Evolutionary conservation across 306 rosid genomes (phyloP).

Genomic region (Albizia julibrissin): DNA sequence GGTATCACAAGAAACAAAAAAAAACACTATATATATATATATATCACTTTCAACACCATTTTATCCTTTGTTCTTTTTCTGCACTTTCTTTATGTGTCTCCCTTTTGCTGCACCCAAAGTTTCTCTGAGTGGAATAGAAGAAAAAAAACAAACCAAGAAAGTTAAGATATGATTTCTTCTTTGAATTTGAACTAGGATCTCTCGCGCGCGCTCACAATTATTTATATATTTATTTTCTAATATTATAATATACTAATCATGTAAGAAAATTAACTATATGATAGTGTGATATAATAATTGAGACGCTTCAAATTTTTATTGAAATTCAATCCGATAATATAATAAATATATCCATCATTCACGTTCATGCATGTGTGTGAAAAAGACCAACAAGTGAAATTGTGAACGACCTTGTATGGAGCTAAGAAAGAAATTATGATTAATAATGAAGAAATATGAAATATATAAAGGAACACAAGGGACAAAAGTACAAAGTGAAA

Average conservation of each 20-base stretch:
- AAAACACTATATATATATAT: too few relatives aligned
- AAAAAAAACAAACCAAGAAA: neutral
- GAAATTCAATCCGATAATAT: neutral
- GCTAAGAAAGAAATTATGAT: slow-evolving; percentile 43
- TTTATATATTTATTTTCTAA: neutral
- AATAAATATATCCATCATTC: neutral
- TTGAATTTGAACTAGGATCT: neutral
- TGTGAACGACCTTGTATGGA: slow-evolving; percentile 21
- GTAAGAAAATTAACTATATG: neutral
- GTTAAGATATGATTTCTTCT: neutral
- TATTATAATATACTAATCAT: too few relatives aligned
- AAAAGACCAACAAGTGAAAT: neutral
- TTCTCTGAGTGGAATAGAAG: neutral
- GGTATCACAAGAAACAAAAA: too few relatives aligned
- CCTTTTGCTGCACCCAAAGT: neutral
- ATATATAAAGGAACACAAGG: slow-evolving; percentile 42
- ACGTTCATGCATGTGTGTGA: neutral
- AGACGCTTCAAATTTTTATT: neutral
- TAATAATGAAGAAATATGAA: slow-evolving; percentile 20
- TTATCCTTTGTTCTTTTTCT: neutral
- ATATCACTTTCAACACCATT: neutral
- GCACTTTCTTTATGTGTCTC: neutral
- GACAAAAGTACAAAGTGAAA: slow-evolving; percentile 34
- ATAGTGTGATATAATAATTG: neutral
- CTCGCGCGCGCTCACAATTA: neutral